Conservation (phyloP, 345 rosid species). For the Citrus australasica region DNA sequence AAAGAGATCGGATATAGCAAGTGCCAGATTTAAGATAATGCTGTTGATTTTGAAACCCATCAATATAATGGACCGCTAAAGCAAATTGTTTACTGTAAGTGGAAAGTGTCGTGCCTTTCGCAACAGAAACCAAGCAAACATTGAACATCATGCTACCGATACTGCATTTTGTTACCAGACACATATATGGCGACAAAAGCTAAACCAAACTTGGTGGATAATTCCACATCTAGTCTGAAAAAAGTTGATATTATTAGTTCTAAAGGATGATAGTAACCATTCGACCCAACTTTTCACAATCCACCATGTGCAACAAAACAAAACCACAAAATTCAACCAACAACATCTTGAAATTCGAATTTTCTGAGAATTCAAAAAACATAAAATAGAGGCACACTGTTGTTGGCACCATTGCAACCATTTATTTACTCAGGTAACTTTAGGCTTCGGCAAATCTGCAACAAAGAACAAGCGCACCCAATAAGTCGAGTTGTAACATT, state of each 20-base stretch:
- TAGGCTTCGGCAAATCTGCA: conserved; percentile 64
- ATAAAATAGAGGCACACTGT: neutral
- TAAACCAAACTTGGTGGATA: neutral
- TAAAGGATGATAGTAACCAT: neutral
- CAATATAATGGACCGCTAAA: too few species aligned
- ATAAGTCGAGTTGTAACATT: neutral
- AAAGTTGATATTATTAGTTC: neutral
- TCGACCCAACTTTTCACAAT: neutral
- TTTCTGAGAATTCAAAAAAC: neutral
- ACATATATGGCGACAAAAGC: too few species aligned
- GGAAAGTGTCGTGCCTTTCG: too few species aligned
- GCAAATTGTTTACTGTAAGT: too few species aligned
- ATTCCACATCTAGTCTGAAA: neutral
- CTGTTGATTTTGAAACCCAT: too few species aligned
- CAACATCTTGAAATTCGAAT: neutral
- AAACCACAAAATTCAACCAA: conserved; percentile 4
- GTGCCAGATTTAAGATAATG: too few species aligned
- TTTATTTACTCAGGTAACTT: neutral
- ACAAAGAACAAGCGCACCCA: neutral
- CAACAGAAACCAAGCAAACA: too few species aligned
- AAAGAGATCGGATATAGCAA: too few species aligned
- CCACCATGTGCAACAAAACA: neutral
- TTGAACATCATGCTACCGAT: too few species aligned
- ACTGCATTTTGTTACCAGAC: too few species aligned
- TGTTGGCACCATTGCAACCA: conserved; percentile 4